Base-by-base conservation (phyloP, 306 rosid genomes). In the Cucumis melo region DNA sequence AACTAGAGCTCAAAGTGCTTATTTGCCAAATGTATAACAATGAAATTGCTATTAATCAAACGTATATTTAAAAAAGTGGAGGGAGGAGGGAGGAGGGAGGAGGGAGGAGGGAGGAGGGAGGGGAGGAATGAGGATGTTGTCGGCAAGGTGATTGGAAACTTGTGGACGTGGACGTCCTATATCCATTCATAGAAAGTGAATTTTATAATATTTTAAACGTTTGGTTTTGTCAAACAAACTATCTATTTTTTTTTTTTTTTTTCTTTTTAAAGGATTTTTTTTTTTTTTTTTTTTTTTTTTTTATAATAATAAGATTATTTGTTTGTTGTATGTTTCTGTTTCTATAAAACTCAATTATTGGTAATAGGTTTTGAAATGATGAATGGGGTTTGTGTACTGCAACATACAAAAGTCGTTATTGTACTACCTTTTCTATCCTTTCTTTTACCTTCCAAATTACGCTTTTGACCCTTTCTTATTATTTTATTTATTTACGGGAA, bases 151-250 rank as follows among this genome's bases (percentile, higher is more conserved):
- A 34, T 54, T 29, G 53, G 66, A 75, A 75, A 75, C 51, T 57
- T n/a, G 65, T 61, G 39, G 93, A 89, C 98, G 97, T 91, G 97
- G 96, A 78, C 77, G 85, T 83, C 80, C 39, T 84, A 76, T 65
- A 85, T 87, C 96, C 98, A 77, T 88, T 81, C 89, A 79, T 84
- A 48, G 66, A 84, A 84, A 84, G 75, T 19, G 42, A 13, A 46
- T 48, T 58, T 60, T 56, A 64, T 36, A 76, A 78, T 79, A 77
- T 63, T 82, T 77, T 72, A 44, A 79, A 72, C 78, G 20, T 27
- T 19, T 58, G 54, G 42, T 78, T 85, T 79, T 16, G 76, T 81
- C 84, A 79, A 80, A 74, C 81, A 77, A 81, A 13, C 54, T 27
- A 2, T 27, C 29, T 27, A n/a, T 27, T 27, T 27, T 27, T 27